Percentiles rank a stretch among this genome's conserved stretches.
Conservation (phyloP, 345 rosid genomes). For the Nephelium lappaceum region DNA sequence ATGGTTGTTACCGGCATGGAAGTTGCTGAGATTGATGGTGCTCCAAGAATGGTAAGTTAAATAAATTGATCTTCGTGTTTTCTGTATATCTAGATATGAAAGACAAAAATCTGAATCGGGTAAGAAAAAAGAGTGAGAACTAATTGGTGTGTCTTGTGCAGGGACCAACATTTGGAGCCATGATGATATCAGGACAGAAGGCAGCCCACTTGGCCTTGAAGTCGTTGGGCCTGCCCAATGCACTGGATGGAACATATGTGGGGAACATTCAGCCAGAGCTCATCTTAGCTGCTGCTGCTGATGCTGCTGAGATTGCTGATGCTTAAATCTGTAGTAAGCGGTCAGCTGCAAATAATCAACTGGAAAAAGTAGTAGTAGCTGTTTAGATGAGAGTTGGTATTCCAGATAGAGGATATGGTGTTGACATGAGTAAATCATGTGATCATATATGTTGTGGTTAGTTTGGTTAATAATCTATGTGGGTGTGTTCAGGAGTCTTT, state of each 20-base stretch:
- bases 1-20: conserved; percentile 97
- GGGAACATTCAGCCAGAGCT: conserved; percentile 54
- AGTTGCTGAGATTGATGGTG: conserved; percentile 94
- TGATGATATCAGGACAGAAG: conserved; percentile 98
- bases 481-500: neutral
- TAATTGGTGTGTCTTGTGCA: conserved; percentile 21
- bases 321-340: conserved; percentile 35
- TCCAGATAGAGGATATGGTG: neutral
- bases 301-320: conserved; percentile 58
- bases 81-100: neutral
- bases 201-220: conserved; percentile 87
- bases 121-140: neutral
- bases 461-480: neutral
- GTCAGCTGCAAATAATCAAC: neutral
- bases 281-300: conserved; percentile 67
- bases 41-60: conserved; percentile 78
- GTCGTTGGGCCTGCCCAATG: conserved; percentile 71
- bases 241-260: conserved; percentile 50
- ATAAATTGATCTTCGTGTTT: neutral
- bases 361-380: neutral
- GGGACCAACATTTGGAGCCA: conserved; percentile 98
- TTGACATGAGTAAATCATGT: neutral
- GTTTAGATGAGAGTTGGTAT: neutral
- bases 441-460: neutral
- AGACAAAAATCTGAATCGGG: neutral